Base-by-base conservation (phyloP, 306 rosid species). In the Medicago ruthenica region DNA sequence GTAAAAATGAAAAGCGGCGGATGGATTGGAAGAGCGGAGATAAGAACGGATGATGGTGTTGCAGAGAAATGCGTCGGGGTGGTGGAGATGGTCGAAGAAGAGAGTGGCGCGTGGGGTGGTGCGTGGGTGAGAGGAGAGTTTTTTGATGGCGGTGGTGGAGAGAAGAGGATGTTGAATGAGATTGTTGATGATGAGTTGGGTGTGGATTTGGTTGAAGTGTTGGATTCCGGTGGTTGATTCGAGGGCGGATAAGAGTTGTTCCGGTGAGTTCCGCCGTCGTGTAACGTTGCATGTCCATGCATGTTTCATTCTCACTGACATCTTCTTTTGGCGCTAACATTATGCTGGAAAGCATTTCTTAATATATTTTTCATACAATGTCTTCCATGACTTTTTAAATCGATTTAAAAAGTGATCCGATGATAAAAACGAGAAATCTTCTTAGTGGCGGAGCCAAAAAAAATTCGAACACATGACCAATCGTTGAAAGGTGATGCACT, bases 1-100 rank as follows among this genome's bases (percentile, higher is more conserved):
- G 79, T 84, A 84, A 74, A 81, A 91, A 11, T 57, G 16, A 22
- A 89, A 63, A 17, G 90, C 88, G 16, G 73, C 17, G 12, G 44
- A 12, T 41, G 79, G 82, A 55, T 87, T 80, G 17, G 73, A 67
- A 13, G 5, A 45, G 9, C 80, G 82, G 5, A 82, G 65, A 66
- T 71, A 85, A 60, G 83, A 81, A 39, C 92, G 86, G 74, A 91
- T 77, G 53, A 87, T 54, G 76, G 90, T 76, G 76, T 91, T 91
- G 50, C 92, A 89, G 45, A 81, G 65, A 18, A 83, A 84, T 44
- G 97, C 84, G 42, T 86, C 89, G 12, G 90, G 90, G 16, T 61
- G 80, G 14, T 76, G 74, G 24, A 89, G 65, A 60, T 83, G 74
- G 74, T 81, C 77, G 55, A 83, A 84, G 27, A 87, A 13, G 63